phyloP scores from a whole-genome alignment of 2,329 filamentous ascomycete genomes.

The Aspergillus fischeri region DNA sequence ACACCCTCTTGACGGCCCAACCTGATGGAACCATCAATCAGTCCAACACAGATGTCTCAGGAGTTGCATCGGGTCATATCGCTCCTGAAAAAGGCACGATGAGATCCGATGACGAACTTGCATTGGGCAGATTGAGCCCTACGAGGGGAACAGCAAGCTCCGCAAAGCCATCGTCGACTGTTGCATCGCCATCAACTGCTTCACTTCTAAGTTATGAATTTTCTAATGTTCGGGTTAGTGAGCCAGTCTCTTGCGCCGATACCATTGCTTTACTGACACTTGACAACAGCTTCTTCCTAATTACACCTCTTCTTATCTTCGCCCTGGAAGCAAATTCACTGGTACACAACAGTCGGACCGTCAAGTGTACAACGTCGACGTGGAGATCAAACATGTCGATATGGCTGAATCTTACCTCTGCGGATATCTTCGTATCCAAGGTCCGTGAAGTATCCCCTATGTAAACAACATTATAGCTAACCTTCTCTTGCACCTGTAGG shows the following conservation, averaged over 20 bases:
- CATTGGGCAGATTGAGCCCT: slow-evolving; percentile 30
- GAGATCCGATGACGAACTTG: slow-evolving; percentile 29
- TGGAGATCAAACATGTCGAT: slow-evolving; percentile 95
- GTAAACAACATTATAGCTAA: slow-evolving; percentile 7
- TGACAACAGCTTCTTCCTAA: slow-evolving; percentile 64
- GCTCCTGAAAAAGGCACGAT: slow-evolving; percentile 22
- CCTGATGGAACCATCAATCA: slow-evolving; percentile 24
- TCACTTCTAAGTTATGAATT: slow-evolving; percentile 53
- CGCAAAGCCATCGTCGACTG: slow-evolving; percentile 25
- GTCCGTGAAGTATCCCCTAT: slow-evolving; percentile 43
- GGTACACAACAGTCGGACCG: slow-evolving; percentile 92
- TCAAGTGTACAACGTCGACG: slow-evolving; percentile 90
- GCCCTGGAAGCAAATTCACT: slow-evolving; percentile 80
- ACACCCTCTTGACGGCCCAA: slow-evolving; percentile 21
- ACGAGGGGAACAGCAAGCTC: slow-evolving; percentile 30
- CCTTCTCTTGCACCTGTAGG: slow-evolving; percentile 49
- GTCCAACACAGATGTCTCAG: slow-evolving; percentile 23
- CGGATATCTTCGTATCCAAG: slow-evolving; percentile 93
- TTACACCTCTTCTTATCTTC: slow-evolving; percentile 80
- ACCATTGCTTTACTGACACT: slow-evolving; percentile 16
- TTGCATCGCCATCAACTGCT: slow-evolving; percentile 34
- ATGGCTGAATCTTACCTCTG: slow-evolving; percentile 91
- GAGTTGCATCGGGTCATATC: slow-evolving; percentile 18
- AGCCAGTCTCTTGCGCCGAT: slow-evolving; percentile 1
- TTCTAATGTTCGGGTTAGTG: slow-evolving; percentile 53